These are phyloP conservation scores for Erigeron canadensis DNA, from an alignment of 129 eudicot species.

Conservation along the genomic window DNA sequence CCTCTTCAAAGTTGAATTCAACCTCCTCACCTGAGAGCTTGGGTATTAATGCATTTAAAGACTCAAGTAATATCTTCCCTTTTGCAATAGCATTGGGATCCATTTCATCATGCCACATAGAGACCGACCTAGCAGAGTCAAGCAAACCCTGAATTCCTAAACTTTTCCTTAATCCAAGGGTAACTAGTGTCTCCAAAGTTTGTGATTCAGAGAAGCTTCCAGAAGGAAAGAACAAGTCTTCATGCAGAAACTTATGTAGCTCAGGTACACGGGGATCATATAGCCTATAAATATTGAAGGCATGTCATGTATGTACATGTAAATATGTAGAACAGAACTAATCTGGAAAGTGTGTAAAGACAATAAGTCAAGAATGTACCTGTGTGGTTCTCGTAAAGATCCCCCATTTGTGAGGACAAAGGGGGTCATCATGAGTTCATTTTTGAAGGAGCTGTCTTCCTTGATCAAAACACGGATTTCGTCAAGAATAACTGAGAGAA, in stretches of 20 bases:
- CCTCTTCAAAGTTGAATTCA: slow-evolving; percentile 29
- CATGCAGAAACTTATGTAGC: slow-evolving; percentile 64
- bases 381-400: slow-evolving; percentile 77
- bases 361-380: slow-evolving; percentile 42
- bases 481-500: slow-evolving; percentile 60
- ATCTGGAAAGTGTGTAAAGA: slow-evolving; percentile 2
- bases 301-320: slow-evolving; percentile 7
- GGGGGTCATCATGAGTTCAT: slow-evolving; percentile 61
- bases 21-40: slow-evolving; percentile 53
- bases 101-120: slow-evolving; percentile 64
- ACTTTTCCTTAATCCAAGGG: slow-evolving; percentile 70
- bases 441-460: slow-evolving; percentile 68
- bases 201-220: slow-evolving; percentile 64
- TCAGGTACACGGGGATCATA: slow-evolving; percentile 93
- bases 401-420: slow-evolving; percentile 76
- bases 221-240: slow-evolving; percentile 75
- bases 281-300: slow-evolving; percentile 57
- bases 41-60: slow-evolving; percentile 55
- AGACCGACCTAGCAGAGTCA: slow-evolving; percentile 85
- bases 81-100: slow-evolving; percentile 50
- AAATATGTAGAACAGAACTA: background rate
- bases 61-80: slow-evolving; percentile 64
- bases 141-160: slow-evolving; percentile 70
- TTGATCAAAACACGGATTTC: slow-evolving; percentile 66
- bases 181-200: slow-evolving; percentile 63